These are phyloP conservation scores for Ilex paraguariensis DNA, from an alignment of 305 asterid genomes.

Conservation along the genomic window DNA sequence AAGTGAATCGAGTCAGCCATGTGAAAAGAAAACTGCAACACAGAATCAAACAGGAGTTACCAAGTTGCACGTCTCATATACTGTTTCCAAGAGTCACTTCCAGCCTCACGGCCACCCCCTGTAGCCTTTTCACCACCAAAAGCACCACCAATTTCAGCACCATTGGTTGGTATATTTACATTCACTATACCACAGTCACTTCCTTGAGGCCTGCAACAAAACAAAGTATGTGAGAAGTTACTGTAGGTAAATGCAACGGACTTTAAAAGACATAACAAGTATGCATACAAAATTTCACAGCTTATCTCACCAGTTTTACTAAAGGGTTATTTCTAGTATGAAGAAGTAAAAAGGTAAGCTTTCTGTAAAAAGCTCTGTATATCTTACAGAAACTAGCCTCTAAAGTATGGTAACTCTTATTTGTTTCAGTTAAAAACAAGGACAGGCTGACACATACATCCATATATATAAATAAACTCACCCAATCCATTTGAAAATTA, in stretches of 20 bases:
- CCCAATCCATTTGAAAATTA: constrained; percentile 96
- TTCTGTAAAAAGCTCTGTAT: not conserved
- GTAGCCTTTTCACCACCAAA: constrained; percentile 99
- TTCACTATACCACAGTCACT: constrained; percentile 98
- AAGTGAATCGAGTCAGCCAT: not conserved
- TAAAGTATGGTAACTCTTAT: not conserved
- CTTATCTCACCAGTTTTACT: too few relatives aligned
- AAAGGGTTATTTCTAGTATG: too few relatives aligned
- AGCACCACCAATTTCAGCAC: constrained; percentile 99
- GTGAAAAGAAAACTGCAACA: not conserved
- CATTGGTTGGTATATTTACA: constrained; percentile 94
- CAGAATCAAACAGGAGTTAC: constrained; percentile 29
- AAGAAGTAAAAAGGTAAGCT: too few relatives aligned
- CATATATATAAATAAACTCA: constrained; percentile 28
- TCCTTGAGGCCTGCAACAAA: constrained; percentile 65
- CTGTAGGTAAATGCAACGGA: too few relatives aligned
- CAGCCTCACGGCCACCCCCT: constrained; percentile 99
- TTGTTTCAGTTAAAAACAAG: not conserved
- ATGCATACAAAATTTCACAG: too few relatives aligned
- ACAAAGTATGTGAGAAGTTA: constrained; percentile 10
- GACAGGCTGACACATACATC: not conserved
- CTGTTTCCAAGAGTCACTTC: constrained; percentile 99
- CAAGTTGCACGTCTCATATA: constrained; percentile 99
- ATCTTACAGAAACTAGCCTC: not conserved
- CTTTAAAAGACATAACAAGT: too few relatives aligned